These are phyloP conservation scores for Cytospora mali DNA, from an alignment of 2,329 filamentous ascomycete genomes.

Conservation along the genomic window DNA sequence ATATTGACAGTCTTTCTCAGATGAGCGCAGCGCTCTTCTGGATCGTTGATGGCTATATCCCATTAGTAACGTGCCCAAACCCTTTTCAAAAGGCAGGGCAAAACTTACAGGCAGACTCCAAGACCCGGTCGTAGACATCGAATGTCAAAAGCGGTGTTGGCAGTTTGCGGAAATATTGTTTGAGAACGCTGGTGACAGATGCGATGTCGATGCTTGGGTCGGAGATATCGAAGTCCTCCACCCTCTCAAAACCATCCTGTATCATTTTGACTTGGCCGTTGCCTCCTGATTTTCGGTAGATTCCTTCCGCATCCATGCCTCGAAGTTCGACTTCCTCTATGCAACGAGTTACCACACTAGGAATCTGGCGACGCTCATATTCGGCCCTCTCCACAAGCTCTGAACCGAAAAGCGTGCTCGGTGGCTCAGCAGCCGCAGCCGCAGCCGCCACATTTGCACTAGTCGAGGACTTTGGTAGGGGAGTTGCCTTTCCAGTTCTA, in stretches of 20 bases:
- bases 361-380: conserved; percentile 85
- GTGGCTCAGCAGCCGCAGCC: conserved; percentile 49
- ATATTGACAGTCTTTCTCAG: conserved; percentile 74
- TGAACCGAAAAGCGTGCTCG: conserved; percentile 77
- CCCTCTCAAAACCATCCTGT: conserved; percentile 87
- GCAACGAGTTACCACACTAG: conserved; percentile 86
- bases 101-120: conserved; percentile 75
- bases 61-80: not conserved
- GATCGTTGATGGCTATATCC: conserved; percentile 61
- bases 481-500: conserved; percentile 49
- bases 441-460: conserved; percentile 44
- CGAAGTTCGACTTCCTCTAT: conserved; percentile 95
- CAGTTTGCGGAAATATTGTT: conserved; percentile 96
- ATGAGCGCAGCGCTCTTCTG: conserved; percentile 68
- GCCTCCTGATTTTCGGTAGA: conserved; percentile 96
- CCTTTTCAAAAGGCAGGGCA: not conserved
- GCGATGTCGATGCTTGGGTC: conserved; percentile 95
- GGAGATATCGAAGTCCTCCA: conserved; percentile 85
- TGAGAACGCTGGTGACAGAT: conserved; percentile 90
- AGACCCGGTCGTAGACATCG: conserved; percentile 85
- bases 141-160: conserved; percentile 88
- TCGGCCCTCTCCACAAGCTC: conserved; percentile 85
- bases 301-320: conserved; percentile 96
- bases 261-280: conserved; percentile 88
- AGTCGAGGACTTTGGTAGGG: conserved; percentile 57